Evolutionary conservation across 768 basidiomycete species (phyloP).

Genomic region (Crassisporium funariophilum): DNA sequence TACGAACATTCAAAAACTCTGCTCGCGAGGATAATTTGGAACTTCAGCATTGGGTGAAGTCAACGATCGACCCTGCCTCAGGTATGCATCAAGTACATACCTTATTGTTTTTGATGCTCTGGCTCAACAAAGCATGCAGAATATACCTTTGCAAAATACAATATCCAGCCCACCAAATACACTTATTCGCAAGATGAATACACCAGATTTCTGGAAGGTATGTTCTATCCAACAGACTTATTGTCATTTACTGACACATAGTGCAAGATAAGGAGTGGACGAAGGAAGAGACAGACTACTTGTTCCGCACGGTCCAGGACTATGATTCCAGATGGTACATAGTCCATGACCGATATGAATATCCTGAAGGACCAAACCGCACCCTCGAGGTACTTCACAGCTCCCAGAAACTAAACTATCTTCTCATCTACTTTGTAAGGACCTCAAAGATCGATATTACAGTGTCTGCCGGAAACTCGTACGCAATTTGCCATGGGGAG

Average conservation of each 20-base stretch:
- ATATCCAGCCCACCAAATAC: slow-evolving; percentile 63
- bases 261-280: slow-evolving; percentile 82
- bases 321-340: slow-evolving; percentile 92
- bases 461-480: slow-evolving; percentile 88
- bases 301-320: slow-evolving; percentile 77
- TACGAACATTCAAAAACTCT: slow-evolving; percentile 69
- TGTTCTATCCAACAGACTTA: slow-evolving; percentile 9
- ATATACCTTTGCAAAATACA: slow-evolving; percentile 85
- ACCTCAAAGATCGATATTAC: slow-evolving; percentile 93
- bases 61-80: slow-evolving; percentile 49
- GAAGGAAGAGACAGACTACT: slow-evolving; percentile 91
- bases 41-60: slow-evolving; percentile 85
- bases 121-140: too few species aligned
- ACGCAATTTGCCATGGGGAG: slow-evolving; percentile 80
- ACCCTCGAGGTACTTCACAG: slow-evolving; percentile 65
- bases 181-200: slow-evolving; percentile 90
- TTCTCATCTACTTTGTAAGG: slow-evolving; percentile 47
- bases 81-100: slow-evolving; percentile 45
- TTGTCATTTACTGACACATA: not conserved
- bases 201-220: slow-evolving; percentile 73
- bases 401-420: not conserved
- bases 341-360: slow-evolving; percentile 88
- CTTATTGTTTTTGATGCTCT: too few species aligned
- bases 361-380: slow-evolving; percentile 50
- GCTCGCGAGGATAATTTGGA: slow-evolving; percentile 69